Base-by-base conservation (phyloP, 2,329 filamentous ascomycete species). In the Cadophora sp. region DNA sequence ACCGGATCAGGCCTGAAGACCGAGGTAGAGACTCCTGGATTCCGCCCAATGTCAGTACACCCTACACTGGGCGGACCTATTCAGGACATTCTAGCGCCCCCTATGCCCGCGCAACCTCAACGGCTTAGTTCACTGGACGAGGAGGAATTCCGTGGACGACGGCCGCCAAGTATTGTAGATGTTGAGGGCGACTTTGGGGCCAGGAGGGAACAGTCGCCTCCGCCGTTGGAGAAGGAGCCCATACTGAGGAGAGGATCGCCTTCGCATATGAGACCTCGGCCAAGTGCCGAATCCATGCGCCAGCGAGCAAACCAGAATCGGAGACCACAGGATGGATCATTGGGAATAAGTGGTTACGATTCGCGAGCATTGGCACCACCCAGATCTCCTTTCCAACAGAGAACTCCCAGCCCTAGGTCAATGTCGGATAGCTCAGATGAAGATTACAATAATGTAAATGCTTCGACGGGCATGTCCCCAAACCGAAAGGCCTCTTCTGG, bases 401-500 rank as follows among this genome's bases (percentile, higher is more conserved):
- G 79, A 71, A 80, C 86, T 9, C 85, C 86, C 0, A 90, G 89
- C 71, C 85, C 87, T 64, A 83, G 87, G 75, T 88, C 86, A n/a
- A 83, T 86, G 5, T 87, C 90, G 9, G 85, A 91, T 65, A 88
- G 87, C 33, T 89, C 87, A 1, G 92, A 94, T 60, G 91, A 93
- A 64, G 92, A 95, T 66, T 85, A 84, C 69, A 84, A 66, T 33
- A 86, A 84, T 1, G 81, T 84, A 66, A 74, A 70, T 66, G 81
- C 80, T n/a, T 81, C 83, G 14, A 87, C 84, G 13, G 84, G 83
- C 62, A 92, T 93, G 59, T 88, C 91, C 7, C 85, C 88, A 33
- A 82, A 87, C n/a, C 87, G 94, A 51, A 96, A 96, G 76, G 81
- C 94, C 59, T 97, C 94, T 1, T 86, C 87, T 18, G 90, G 90